These are phyloP conservation scores for Monosporozyma solicola DNA, from an alignment of 805 yeast species.

Conservation along the genomic window DNA sequence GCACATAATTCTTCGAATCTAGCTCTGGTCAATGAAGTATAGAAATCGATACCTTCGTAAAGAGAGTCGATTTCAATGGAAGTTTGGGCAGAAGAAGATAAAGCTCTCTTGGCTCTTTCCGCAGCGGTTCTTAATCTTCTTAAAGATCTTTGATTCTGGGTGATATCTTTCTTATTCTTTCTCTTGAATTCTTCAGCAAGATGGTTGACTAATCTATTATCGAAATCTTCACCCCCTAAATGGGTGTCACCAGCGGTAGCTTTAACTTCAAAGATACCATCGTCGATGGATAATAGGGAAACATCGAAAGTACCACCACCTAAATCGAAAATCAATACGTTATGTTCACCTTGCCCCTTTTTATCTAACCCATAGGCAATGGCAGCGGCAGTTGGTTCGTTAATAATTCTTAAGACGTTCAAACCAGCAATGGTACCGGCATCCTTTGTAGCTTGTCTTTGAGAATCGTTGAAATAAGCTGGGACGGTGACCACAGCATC, in stretches of 20 bases:
- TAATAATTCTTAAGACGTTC: constrained; percentile 88
- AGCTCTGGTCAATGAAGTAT: constrained; percentile 93
- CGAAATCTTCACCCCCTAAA: constrained; percentile 98
- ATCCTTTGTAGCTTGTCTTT: constrained; percentile 97
- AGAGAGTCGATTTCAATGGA: constrained; percentile 91
- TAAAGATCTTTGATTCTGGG: constrained; percentile 86
- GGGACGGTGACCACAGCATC: constrained; percentile 96
- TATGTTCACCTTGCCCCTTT: constrained; percentile 68
- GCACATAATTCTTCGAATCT: constrained; percentile 95
- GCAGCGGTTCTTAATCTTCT: constrained; percentile 97
- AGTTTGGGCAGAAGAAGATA: constrained; percentile 93
- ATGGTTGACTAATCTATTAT: constrained; percentile 85
- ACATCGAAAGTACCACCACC: constrained; percentile 99
- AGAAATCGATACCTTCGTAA: constrained; percentile 92
- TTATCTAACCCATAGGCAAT: constrained; percentile 91
- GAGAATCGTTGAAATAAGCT: constrained; percentile 95
- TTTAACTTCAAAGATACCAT: constrained; percentile 94
- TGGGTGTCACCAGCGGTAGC: constrained; percentile 68
- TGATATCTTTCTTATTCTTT: constrained; percentile 87
- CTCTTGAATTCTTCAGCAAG: constrained; percentile 90
- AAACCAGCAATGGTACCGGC: constrained; percentile 96
- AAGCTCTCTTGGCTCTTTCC: constrained; percentile 96
- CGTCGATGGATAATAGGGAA: constrained; percentile 81
- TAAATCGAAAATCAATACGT: constrained; percentile 84
- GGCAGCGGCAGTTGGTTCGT: constrained; percentile 97